A percentile compares a stretch with the other conserved stretches of the same genome.
Conservation (phyloP, 441 rosid genomes). For the Euphorbia schlechtendalii region DNA sequence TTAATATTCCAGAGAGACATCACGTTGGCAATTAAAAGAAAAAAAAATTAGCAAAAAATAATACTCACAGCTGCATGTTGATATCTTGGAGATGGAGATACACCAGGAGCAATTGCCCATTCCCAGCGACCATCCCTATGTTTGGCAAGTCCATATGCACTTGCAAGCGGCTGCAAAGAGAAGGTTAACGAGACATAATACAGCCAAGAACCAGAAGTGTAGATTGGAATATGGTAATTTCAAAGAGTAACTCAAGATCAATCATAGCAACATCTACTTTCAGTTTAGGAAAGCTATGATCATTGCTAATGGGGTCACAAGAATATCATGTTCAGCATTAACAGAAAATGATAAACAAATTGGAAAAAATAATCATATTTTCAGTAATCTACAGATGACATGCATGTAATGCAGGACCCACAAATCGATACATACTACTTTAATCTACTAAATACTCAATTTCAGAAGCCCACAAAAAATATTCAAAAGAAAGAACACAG, state of each 20-base stretch:
- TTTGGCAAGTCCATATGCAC: conserved; percentile 98
- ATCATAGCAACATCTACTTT: background rate
- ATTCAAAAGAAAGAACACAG: background rate
- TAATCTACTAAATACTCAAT: background rate
- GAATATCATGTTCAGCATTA: background rate
- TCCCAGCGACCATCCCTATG: conserved; percentile 99
- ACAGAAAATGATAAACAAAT: too few species aligned
- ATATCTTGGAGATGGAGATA: conserved; percentile 97
- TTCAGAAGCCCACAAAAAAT: background rate
- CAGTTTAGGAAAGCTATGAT: background rate
- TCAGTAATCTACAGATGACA: background rate
- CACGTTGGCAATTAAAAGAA: conserved; percentile 12
- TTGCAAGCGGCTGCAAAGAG: conserved; percentile 65
- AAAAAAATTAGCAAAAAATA: too few species aligned
- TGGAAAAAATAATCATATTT: too few species aligned
- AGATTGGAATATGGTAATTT: conserved; percentile 9
- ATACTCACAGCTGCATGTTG: conserved; percentile 98
- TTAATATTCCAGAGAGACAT: conserved; percentile 18
- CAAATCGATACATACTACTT: background rate
- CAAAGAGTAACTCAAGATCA: background rate
- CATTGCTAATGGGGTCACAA: background rate
- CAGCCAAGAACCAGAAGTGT: background rate
- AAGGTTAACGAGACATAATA: conserved; percentile 4
- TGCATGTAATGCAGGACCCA: background rate
- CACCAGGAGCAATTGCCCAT: conserved; percentile 99